phyloP scores from a whole-genome alignment of 768 basidiomycete genomes.

The Suillus weaverae region DNA sequence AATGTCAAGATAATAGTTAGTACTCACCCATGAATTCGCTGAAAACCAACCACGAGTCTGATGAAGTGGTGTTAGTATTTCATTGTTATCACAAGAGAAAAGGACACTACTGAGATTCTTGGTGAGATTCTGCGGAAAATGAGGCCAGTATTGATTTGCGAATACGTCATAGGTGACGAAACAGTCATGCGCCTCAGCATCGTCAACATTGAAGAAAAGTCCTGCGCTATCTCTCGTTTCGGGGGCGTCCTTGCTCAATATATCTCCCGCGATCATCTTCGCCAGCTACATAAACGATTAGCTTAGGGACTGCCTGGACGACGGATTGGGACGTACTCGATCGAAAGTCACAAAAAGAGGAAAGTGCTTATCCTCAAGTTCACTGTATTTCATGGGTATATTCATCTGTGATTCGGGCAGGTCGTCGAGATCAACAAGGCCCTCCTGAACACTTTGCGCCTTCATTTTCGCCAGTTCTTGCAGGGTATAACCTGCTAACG shows the following conservation, averaged over 20 bases:
- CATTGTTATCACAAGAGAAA: background rate
- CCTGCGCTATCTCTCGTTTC: constrained; percentile 10
- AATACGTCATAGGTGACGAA: constrained; percentile 51
- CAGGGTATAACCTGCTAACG: constrained; percentile 34
- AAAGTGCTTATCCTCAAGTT: constrained; percentile 59
- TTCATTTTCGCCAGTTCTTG: constrained; percentile 38
- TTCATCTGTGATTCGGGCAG: constrained; percentile 26
- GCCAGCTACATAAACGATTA: constrained; percentile 16
- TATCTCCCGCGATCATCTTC: constrained; percentile 27
- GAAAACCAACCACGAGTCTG: constrained; percentile 64
- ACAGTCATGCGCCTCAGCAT: constrained; percentile 19
- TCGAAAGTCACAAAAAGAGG: constrained; percentile 72
- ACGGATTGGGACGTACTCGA: constrained; percentile 38
- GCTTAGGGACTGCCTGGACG: background rate
- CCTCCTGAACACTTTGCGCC: constrained; percentile 25
- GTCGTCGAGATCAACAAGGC: constrained; percentile 37
- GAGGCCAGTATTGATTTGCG: constrained; percentile 55
- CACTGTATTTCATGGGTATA: constrained; percentile 51
- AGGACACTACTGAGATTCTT: constrained; percentile 50
- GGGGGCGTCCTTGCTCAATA: constrained; percentile 11
- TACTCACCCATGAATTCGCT: constrained; percentile 63
- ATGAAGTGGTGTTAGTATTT: background rate
- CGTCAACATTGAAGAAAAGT: constrained; percentile 17
- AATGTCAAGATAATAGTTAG: background rate
- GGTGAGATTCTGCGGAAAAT: constrained; percentile 49